Evolutionary conservation across 305 asterid species (phyloP).

Genomic region (Solanum hybrid): DNA sequence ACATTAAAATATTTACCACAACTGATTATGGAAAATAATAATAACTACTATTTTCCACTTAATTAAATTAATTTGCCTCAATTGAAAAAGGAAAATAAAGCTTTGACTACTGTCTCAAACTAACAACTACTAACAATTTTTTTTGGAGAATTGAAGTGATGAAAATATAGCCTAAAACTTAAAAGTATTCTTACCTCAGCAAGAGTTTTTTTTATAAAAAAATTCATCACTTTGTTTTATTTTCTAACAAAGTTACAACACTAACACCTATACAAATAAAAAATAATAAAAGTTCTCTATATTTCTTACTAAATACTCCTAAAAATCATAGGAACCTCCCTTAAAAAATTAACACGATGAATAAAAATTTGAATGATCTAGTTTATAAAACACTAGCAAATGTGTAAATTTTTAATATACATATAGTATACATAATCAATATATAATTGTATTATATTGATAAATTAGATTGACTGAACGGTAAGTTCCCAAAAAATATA

Average conservation of each 20-base stretch:
- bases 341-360: too few relatives aligned
- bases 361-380: neutral
- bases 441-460: neutral
- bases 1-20: neutral
- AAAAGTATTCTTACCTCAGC: neutral
- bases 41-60: neutral
- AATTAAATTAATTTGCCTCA: neutral
- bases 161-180: neutral
- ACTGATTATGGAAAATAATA: neutral
- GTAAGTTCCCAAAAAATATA: rapidly evolving
- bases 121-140: neutral
- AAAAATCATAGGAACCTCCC: too few relatives aligned
- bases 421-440: neutral
- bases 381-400: neutral
- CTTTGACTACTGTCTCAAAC: neutral
- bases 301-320: neutral
- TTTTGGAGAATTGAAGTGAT: neutral
- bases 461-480: neutral
- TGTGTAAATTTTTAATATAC: neutral
- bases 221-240: neutral
- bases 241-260: neutral
- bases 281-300: neutral
- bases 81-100: neutral
- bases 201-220: neutral
- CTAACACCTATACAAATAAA: neutral